A percentile compares a stretch with the other conserved stretches of the same genome.
Conservation (phyloP, 371 early-diverging fungal genomes). For the Lichtheimia ornata region DNA sequence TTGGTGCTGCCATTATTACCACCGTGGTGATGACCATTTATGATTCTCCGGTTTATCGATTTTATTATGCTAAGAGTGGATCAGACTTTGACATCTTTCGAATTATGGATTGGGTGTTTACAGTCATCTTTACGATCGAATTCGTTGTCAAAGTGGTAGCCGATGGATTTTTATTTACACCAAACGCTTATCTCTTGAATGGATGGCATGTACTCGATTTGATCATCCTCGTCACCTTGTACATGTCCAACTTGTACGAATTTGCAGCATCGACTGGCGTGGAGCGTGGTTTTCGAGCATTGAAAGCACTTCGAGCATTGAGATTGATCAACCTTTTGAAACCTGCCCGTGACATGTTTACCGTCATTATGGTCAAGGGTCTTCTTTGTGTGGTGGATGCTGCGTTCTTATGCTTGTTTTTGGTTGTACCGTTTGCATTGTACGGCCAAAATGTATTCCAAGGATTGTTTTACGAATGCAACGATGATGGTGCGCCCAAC, state of each 20-base stretch:
- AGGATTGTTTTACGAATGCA: constrained; percentile 60
- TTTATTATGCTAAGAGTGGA: constrained; percentile 35
- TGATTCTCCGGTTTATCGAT: constrained; percentile 59
- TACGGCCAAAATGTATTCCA: constrained; percentile 67
- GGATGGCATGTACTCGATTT: constrained; percentile 72
- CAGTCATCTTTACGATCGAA: constrained; percentile 60
- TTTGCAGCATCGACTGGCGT: constrained; percentile 48
- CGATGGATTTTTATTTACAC: constrained; percentile 66
- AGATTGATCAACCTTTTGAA: constrained; percentile 62
- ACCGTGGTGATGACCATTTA: constrained; percentile 56
- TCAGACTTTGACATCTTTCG: constrained; percentile 12
- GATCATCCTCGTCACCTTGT: constrained; percentile 63
- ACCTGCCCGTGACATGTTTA: constrained; percentile 60
- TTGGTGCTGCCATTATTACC: constrained; percentile 46
- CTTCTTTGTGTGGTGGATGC: constrained; percentile 66
- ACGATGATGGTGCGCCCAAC: constrained; percentile 38
- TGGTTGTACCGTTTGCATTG: constrained; percentile 70
- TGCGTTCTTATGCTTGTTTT: constrained; percentile 44
- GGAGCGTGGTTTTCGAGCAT: constrained; percentile 60
- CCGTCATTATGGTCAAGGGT: constrained; percentile 58
- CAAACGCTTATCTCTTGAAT: constrained; percentile 63
- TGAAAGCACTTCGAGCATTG: constrained; percentile 64
- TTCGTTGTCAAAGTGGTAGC: constrained; percentile 65
- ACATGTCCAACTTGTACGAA: constrained; percentile 52
- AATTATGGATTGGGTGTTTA: constrained; percentile 54